Base-by-base conservation (phyloP, 495 filamentous ascomycete species). In the Aspergillus asperescens region DNA sequence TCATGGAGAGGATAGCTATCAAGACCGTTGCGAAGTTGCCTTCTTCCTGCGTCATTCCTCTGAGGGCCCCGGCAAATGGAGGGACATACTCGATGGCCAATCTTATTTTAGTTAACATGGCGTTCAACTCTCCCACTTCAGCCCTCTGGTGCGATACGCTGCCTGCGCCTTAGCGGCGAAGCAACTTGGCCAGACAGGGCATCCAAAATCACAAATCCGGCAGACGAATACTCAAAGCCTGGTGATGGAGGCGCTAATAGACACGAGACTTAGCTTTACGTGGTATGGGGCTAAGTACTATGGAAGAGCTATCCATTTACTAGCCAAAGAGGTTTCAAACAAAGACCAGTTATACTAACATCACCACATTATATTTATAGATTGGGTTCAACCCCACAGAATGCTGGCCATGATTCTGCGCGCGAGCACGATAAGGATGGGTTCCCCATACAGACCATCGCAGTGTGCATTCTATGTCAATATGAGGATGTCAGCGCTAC, bases 261-360 rank as follows among this genome's bases (percentile, higher is more conserved):
- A 52, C 7, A 23, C 48, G 7, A 39, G 20, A 9, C 35, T 63
- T 16, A 57, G 56, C n/a, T 63, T 63, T 42, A 35, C 56, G 4
- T 63, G 60, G 60, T 59, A 63, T 22, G 56, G 60, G 8, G 60
- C 54, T 5, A 63, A 60, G 19, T 64, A 64, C 27, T 64, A 64
- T 32, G 59, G 62, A 20, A 64, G 58, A 19, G 59, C 62, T 0
- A 63, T 63, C 32, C 54, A 60, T 16, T 28, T 59, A 13, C 47
- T 63, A 2, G 54, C 54, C 3, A 43, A 49, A 7, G 51, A 59
- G 19, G 52, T 63, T 6, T 59, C 60, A 1, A 48, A 49, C 18
- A 20, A 19, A 3, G 39, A 53, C 12, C 25, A 15, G 10, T 22
- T 19, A 15, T 49, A 7, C 34, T 47, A 3, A 27, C 56, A 3